These are phyloP conservation scores for Centrapalus pauciflorus DNA, from an alignment of 129 eudicot species.

Conservation along the genomic window DNA sequence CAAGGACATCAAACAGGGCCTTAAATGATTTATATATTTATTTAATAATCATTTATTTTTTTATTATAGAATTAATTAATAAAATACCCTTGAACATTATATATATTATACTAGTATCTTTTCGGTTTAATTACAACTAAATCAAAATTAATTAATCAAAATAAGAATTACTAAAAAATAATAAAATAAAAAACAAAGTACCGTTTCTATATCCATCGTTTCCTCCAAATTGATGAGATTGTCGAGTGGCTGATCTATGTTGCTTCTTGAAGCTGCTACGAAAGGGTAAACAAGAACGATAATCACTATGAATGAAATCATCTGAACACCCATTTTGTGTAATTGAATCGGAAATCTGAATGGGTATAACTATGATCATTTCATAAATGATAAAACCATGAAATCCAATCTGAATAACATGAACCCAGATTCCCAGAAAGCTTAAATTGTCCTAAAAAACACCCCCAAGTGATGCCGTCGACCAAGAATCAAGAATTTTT, in stretches of 20 bases:
- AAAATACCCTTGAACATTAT: too few species aligned
- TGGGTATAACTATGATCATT: constrained; percentile 22
- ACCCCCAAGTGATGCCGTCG: constrained; percentile 7
- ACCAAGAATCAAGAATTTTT: constrained; percentile 6
- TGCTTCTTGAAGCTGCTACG: constrained; percentile 15
- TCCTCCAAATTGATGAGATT: constrained; percentile 19
- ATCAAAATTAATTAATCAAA: not conserved
- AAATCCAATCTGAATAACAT: not conserved
- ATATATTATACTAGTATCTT: too few species aligned
- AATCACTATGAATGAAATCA: constrained; percentile 1
- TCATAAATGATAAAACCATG: constrained; percentile 30
- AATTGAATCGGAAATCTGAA: not conserved
- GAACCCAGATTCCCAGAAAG: not conserved
- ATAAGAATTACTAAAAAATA: not conserved
- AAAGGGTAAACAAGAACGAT: constrained; percentile 12
- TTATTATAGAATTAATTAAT: too few species aligned
- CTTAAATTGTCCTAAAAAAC: too few species aligned
- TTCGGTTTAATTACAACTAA: too few species aligned
- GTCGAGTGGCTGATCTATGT: constrained; percentile 1
- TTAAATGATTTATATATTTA: too few species aligned
- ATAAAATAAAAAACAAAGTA: not conserved
- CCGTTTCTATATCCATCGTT: constrained; percentile 24
- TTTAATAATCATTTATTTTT: too few species aligned
- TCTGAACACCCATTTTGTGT: constrained; percentile 25
- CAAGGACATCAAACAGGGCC: too few species aligned